These are phyloP conservation scores for Suillus subaureus DNA, from an alignment of 768 basidiomycete genomes.

Conservation along the genomic window DNA sequence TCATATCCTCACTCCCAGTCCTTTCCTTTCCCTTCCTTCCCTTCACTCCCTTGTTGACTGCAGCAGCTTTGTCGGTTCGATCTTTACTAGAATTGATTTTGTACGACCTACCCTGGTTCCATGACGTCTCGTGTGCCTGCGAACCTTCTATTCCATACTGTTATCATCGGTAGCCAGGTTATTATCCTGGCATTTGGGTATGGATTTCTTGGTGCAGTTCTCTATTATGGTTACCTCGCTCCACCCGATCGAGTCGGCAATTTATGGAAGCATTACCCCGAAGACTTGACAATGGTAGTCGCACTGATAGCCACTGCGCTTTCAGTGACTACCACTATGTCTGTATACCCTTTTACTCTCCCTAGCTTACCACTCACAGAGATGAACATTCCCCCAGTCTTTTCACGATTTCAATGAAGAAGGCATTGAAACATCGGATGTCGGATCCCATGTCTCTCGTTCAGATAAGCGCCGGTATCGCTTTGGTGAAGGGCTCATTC, in stretches of 20 bases:
- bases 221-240: conserved; percentile 4
- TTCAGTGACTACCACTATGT: conserved; percentile 1
- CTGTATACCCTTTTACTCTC: neutral
- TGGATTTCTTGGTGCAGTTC: conserved; percentile 12
- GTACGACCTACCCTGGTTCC: too few species aligned
- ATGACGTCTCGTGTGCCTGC: neutral
- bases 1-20: too few species aligned
- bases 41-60: too few species aligned
- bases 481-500: conserved; percentile 4
- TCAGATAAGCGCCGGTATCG: conserved; percentile 13
- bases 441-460: conserved; percentile 15
- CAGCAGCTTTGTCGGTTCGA: too few species aligned
- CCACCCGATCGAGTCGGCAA: neutral
- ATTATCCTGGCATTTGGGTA: conserved; percentile 9
- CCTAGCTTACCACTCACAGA: neutral
- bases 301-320: conserved; percentile 11
- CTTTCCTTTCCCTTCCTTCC: too few species aligned
- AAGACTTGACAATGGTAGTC: conserved; percentile 8
- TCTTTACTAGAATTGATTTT: too few species aligned
- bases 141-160: neutral
- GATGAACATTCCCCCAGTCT: neutral
- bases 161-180: neutral
- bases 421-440: conserved; percentile 22
- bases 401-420: conserved; percentile 12
- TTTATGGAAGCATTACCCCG: conserved; percentile 6